Percentiles rank a stretch among this genome's conserved stretches.
phyloP scores from a whole-genome alignment of 2,329 filamentous ascomycete genomes.

The Blastomyces parvus region DNA sequence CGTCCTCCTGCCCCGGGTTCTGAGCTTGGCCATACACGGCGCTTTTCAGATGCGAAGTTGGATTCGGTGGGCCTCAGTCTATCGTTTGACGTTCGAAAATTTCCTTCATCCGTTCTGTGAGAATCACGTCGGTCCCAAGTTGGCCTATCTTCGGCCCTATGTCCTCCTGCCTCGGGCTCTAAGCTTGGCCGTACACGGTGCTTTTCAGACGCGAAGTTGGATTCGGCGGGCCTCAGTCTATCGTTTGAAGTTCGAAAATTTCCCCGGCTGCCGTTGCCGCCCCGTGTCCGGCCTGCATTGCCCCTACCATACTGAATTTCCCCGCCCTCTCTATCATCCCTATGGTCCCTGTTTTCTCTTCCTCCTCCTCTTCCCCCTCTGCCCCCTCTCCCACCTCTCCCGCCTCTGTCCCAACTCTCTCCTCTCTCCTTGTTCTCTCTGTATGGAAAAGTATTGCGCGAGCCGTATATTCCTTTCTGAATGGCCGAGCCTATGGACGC shows the following conservation, averaged over 20 bases:
- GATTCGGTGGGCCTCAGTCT: background rate
- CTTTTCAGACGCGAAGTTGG: background rate
- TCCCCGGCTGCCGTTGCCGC: background rate
- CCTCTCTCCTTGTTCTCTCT: background rate
- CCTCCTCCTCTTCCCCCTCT: background rate
- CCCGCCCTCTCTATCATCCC: background rate
- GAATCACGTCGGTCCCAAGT: background rate
- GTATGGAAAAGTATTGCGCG: background rate
- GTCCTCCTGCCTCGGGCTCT: background rate
- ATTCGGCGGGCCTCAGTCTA: background rate
- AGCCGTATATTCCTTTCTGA: conserved; percentile 31
- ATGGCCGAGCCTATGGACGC: conserved; percentile 58
- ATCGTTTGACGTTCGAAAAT: background rate
- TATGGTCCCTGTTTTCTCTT: background rate
- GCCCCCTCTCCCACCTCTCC: background rate
- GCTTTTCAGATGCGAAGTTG: background rate
- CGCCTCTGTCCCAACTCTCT: background rate
- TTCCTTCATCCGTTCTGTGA: background rate
- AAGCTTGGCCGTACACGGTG: background rate
- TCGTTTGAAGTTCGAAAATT: background rate
- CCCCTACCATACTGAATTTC: background rate
- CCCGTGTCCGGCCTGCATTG: background rate
- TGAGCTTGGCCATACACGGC: background rate
- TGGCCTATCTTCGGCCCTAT: background rate
- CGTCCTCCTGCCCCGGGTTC: background rate